Base-by-base conservation (phyloP, 106 monocot genomes). In the Allium sativum region DNA sequence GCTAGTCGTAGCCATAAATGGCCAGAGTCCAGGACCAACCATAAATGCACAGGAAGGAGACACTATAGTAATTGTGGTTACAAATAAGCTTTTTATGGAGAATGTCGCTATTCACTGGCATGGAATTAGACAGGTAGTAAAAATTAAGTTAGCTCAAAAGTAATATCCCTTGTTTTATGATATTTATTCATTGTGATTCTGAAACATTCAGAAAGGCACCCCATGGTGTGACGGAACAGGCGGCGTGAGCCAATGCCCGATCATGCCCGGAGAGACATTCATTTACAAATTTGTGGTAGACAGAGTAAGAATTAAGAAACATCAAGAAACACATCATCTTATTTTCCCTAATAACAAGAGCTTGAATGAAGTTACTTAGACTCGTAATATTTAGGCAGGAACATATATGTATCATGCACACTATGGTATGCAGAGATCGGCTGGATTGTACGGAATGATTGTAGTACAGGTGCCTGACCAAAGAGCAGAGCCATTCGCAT, bases 371-470 rank as follows among this genome's bases (percentile, higher is more conserved):
- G 31, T 31, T 31, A 3, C 12, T 53, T 1, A 19, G 6, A n/a
- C 17, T 59, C 16, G 51, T 70, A 42, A 18, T 18, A 42, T n/a
- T 14, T 74, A 93, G 86, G 31, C 95, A 0, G 95, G 95, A 20
- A 95, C 90, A 0, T 95, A 86, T 48, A 52, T 95, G 18, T 95
- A 95, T 65, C 95, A 95, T 40, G 78, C 84, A 0, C 95, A 95
- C 62, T 90, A 90, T 46, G 90, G 79, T 9, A 90, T 86, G 83
- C 95, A 95, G 58, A 79, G 84, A 21, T 81, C 90, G 0, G 78
- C 77, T 0, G 95, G 95, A 7, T 77, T 95, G 10, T 51, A 79
- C 52, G 95, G 95, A 7, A 47, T 82, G 56, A 95, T 95, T 64
- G 20, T 57, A 4, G 90, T 95, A 22, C 31, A 55, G 9, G 65